phyloP scores from a whole-genome alignment of 768 basidiomycete genomes.

The Hysterangium stoloniferum region DNA sequence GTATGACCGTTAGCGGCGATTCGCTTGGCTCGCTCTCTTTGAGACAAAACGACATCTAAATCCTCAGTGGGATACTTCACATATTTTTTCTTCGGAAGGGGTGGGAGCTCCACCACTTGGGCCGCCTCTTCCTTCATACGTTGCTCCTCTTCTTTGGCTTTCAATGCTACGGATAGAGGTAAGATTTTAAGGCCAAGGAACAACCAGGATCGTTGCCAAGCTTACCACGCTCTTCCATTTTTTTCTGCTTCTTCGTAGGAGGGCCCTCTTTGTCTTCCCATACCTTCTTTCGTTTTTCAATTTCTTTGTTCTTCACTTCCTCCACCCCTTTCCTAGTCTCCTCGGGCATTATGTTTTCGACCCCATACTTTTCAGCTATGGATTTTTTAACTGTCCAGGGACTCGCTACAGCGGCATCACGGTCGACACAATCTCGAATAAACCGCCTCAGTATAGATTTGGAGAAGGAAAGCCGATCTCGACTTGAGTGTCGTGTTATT shows the following conservation, averaged over 20 bases:
- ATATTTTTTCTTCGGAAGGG: slow-evolving; percentile 79
- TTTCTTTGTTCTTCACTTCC: slow-evolving; percentile 76
- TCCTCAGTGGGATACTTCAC: slow-evolving; percentile 92
- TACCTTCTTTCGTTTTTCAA: slow-evolving; percentile 87
- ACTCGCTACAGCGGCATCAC: slow-evolving; percentile 85
- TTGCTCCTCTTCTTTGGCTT: slow-evolving; percentile 46
- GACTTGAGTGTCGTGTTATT: slow-evolving; percentile 38
- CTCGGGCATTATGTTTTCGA: slow-evolving; percentile 80
- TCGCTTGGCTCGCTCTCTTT: slow-evolving; percentile 79
- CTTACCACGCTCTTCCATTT: slow-evolving; percentile 46
- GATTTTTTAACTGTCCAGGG: slow-evolving; percentile 91
- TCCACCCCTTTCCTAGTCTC: slow-evolving; percentile 74
- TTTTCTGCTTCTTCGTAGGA: slow-evolving; percentile 76
- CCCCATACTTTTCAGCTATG: slow-evolving; percentile 79
- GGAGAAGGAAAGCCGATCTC: slow-evolving; percentile 92
- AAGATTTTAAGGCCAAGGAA: slow-evolving; percentile 5
- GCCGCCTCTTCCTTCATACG: slow-evolving; percentile 57
- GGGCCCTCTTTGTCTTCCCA: slow-evolving; percentile 86
- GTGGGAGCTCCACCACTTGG: slow-evolving; percentile 55
- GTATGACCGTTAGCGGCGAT: slow-evolving; percentile 41
- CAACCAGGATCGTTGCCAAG: neutral
- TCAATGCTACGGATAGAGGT: slow-evolving; percentile 18
- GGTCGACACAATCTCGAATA: slow-evolving; percentile 90
- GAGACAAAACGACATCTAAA: slow-evolving; percentile 69
- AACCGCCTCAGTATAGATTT: slow-evolving; percentile 96